Percentiles rank a stretch among this genome's conserved stretches.
These are phyloP conservation scores for Wolfiporia cocos DNA, from an alignment of 1,284 basidiomycete species.

Conservation along the genomic window DNA sequence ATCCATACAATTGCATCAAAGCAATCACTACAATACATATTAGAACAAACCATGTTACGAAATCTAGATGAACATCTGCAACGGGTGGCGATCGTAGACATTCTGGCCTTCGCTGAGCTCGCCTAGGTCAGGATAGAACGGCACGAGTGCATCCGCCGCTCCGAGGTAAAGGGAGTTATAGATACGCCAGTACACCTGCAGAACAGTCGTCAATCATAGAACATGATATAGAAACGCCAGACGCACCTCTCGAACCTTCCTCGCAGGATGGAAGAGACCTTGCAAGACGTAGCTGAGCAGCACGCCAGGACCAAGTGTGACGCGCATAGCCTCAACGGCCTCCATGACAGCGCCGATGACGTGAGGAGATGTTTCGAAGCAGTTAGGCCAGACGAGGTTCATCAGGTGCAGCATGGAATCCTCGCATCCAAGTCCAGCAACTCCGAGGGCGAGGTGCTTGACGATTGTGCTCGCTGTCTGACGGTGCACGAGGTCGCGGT, in stretches of 20 bases:
- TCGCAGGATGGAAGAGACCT: constrained; percentile 91
- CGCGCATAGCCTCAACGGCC: constrained; percentile 94
- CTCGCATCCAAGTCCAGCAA: constrained; percentile 95
- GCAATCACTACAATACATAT: no score
- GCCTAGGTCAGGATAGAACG: constrained; percentile 89
- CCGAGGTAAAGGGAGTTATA: constrained; percentile 92
- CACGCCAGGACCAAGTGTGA: constrained; percentile 92
- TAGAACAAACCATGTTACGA: no score
- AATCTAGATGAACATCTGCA: constrained; percentile 74
- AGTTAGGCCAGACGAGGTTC: constrained; percentile 99
- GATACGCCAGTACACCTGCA: constrained; percentile 78
- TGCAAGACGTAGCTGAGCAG: constrained; percentile 89
- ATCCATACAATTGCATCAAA: no score
- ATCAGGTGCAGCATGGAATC: constrained; percentile 97
- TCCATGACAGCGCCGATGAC: constrained; percentile 98
- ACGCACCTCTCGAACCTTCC: constrained; percentile 89
- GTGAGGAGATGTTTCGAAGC: constrained; percentile 97
- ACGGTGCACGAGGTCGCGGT: constrained; percentile 96
- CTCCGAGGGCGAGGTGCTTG: constrained; percentile 95
- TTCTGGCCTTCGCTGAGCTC: constrained; percentile 87
- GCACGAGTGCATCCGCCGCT: constrained; percentile 85
- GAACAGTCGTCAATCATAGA: not conserved
- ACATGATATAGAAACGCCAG: not conserved
- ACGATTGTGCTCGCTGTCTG: constrained; percentile 99
- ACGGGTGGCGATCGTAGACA: constrained; percentile 78